Percentiles rank a stretch among this genome's conserved stretches.
phyloP scores from a whole-genome alignment of 2,329 filamentous ascomycete genomes.

The Ophiocordyceps unilateralis region DNA sequence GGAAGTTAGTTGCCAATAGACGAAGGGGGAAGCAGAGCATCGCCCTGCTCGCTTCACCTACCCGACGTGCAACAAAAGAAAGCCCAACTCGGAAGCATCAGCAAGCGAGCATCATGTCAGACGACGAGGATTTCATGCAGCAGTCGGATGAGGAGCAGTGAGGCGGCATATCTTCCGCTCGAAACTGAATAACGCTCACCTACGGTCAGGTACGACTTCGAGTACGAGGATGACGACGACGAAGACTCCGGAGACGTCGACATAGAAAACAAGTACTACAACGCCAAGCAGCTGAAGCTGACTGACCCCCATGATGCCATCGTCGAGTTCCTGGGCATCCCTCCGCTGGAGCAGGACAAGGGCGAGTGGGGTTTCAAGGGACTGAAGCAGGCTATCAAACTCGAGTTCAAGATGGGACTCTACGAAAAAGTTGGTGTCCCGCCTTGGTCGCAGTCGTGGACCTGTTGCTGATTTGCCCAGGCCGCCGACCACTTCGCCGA shows the following conservation, averaged over 20 bases:
- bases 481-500: slow-evolving; percentile 85
- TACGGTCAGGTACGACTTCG: slow-evolving; percentile 62
- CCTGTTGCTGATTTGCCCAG: slow-evolving; percentile 25
- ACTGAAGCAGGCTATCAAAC: slow-evolving; percentile 92
- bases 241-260: slow-evolving; percentile 79
- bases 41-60: neutral
- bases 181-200: neutral
- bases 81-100: neutral
- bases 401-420: slow-evolving; percentile 82
- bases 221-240: slow-evolving; percentile 87
- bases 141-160: slow-evolving; percentile 29
- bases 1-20: no score
- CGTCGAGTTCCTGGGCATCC: slow-evolving; percentile 80
- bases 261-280: slow-evolving; percentile 99
- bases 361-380: slow-evolving; percentile 99
- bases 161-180: slow-evolving; percentile 3
- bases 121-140: slow-evolving; percentile 33
- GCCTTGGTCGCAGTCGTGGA: slow-evolving; percentile 1
- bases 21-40: neutral
- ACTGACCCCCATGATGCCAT: slow-evolving; percentile 79
- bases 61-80: neutral
- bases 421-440: slow-evolving; percentile 51
- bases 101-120: slow-evolving; percentile 22
- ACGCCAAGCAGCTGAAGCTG: slow-evolving; percentile 89
- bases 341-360: slow-evolving; percentile 71